Conservation (phyloP, 495 filamentous ascomycete genomes). For the Tuber microsphaerosporum region DNA sequence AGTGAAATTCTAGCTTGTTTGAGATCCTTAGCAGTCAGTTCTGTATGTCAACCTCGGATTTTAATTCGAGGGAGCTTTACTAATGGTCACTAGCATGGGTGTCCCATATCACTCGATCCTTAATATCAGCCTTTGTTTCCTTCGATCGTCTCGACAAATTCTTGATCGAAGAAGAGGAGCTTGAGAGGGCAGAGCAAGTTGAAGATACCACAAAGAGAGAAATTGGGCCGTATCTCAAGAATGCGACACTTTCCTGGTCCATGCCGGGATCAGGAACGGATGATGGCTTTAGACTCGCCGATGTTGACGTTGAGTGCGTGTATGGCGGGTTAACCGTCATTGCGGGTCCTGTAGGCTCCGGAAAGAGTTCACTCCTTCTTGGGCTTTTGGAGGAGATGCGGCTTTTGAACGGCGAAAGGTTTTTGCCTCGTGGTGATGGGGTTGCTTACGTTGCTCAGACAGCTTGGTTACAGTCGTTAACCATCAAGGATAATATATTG, state of each 20-base stretch:
- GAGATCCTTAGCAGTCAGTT: conserved; percentile 38
- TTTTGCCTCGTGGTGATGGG: conserved; percentile 51
- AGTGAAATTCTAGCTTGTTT: conserved; percentile 22
- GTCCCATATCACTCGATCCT: conserved; percentile 29
- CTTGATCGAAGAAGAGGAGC: conserved; percentile 37
- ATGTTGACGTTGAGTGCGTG: conserved; percentile 49
- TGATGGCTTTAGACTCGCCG: conserved; percentile 47
- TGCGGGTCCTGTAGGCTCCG: conserved; percentile 53
- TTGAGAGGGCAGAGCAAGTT: conserved; percentile 11
- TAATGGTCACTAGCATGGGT: conserved; percentile 15
- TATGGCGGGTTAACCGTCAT: conserved; percentile 51
- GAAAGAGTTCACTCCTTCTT: conserved; percentile 58
- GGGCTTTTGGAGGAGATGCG: conserved; percentile 58
- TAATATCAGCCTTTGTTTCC: conserved; percentile 35
- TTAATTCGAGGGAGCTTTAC: not conserved
- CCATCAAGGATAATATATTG: conserved; percentile 53
- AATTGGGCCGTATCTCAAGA: conserved; percentile 20
- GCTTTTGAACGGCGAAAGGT: conserved; percentile 47
- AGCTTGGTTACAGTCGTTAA: conserved; percentile 54
- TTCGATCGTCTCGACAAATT: conserved; percentile 40
- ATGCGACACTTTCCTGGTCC: conserved; percentile 35
- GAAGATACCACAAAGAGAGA: conserved; percentile 1
- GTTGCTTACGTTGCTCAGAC: conserved; percentile 51
- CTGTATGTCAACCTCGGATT: not conserved
- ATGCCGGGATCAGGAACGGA: conserved; percentile 34